Evolutionary conservation across 2,329 filamentous ascomycete genomes (phyloP).

Genomic region (Aspergillus latus): DNA sequence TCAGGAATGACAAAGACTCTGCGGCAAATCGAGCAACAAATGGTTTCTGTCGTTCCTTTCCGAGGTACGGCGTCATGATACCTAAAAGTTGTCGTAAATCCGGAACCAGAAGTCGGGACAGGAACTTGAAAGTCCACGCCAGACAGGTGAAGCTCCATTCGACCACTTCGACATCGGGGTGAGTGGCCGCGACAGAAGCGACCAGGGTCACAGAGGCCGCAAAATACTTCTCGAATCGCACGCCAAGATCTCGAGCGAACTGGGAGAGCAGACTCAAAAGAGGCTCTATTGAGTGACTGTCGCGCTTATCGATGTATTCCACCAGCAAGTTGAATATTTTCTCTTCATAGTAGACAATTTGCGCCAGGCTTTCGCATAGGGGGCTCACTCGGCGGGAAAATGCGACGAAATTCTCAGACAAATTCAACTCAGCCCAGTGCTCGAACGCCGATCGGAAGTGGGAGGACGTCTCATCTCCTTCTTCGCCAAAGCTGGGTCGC

Average conservation of each 20-base stretch:
- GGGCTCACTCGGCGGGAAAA: constrained; percentile 75
- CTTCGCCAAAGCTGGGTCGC: constrained; percentile 74
- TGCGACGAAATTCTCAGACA: constrained; percentile 74
- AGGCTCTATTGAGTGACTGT: constrained; percentile 79
- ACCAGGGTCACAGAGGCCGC: constrained; percentile 71
- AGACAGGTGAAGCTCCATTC: constrained; percentile 96
- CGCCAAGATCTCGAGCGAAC: constrained; percentile 90
- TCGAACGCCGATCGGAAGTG: constrained; percentile 81
- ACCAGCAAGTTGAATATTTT: constrained; percentile 77
- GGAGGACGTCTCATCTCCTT: constrained; percentile 73
- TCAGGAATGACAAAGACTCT: constrained; percentile 89
- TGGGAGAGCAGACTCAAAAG: constrained; percentile 84
- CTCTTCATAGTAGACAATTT: constrained; percentile 87
- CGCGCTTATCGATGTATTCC: constrained; percentile 72
- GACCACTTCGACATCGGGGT: constrained; percentile 81
- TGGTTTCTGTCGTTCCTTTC: constrained; percentile 75
- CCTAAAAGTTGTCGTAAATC: constrained; percentile 82
- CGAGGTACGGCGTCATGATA: constrained; percentile 79
- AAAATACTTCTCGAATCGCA: constrained; percentile 86
- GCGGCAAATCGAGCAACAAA: constrained; percentile 92
- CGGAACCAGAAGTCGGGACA: constrained; percentile 80
- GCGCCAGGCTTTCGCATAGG: constrained; percentile 83
- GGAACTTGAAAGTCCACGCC: constrained; percentile 95
- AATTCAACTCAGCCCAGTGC: constrained; percentile 89
- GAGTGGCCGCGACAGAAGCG: constrained; percentile 72